These are phyloP conservation scores for Linanthus parryae DNA, from an alignment of 148 eudicot species.

Conservation along the genomic window DNA sequence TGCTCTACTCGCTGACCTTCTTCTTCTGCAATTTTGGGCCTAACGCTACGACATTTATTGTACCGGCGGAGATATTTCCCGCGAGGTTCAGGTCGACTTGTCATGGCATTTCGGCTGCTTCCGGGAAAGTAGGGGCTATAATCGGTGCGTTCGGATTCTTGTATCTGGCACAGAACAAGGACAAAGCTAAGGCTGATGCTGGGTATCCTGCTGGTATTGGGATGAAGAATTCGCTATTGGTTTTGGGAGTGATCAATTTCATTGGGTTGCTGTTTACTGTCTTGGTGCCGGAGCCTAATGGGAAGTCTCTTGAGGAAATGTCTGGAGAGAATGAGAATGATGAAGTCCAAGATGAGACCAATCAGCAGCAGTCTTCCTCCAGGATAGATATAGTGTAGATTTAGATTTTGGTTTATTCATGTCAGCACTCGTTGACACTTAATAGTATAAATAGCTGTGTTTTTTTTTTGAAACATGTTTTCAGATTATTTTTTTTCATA, in stretches of 20 bases:
- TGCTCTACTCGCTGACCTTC: slow-evolving; percentile 49
- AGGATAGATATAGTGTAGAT: too few relatives aligned
- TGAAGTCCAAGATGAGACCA: background rate
- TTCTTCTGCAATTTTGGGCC: slow-evolving; percentile 72
- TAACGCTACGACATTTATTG: slow-evolving; percentile 57
- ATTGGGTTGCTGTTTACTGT: slow-evolving; percentile 45
- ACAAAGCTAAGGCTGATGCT: slow-evolving; percentile 23
- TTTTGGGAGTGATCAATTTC: slow-evolving; percentile 34
- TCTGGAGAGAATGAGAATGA: slow-evolving; percentile 9
- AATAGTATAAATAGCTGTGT: too few relatives aligned
- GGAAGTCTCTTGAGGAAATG: slow-evolving; percentile 36
- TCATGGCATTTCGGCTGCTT: slow-evolving; percentile 63
- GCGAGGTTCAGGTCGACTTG: slow-evolving; percentile 54
- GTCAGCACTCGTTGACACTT: too few relatives aligned
- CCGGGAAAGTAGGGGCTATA: slow-evolving; percentile 61
- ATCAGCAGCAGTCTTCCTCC: background rate
- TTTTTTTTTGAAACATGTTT: too few relatives aligned
- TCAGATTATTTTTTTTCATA: too few relatives aligned
- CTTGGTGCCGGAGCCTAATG: slow-evolving; percentile 54
- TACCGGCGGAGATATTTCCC: slow-evolving; percentile 60
- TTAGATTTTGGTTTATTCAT: too few relatives aligned
- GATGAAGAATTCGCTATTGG: slow-evolving; percentile 35
- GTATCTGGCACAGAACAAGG: slow-evolving; percentile 33
- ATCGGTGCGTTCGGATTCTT: slow-evolving; percentile 56
- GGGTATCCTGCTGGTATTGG: slow-evolving; percentile 61